These are phyloP conservation scores for Ustilago shanxiensis DNA, from an alignment of 1,284 basidiomycete species.

Conservation along the genomic window DNA sequence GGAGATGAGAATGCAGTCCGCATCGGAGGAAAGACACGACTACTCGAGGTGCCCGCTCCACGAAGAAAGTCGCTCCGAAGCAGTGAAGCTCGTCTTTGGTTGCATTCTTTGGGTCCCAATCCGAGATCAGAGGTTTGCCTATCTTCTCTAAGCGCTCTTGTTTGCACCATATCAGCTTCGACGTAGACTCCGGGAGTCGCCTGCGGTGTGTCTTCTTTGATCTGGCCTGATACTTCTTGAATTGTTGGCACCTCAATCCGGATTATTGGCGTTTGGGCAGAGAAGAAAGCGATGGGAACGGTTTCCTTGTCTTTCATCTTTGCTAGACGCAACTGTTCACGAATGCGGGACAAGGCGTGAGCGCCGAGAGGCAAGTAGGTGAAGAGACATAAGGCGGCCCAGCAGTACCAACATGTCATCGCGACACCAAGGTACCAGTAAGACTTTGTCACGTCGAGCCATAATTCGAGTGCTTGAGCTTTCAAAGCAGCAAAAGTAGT, in stretches of 20 bases:
- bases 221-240: neutral
- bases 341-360: constrained; percentile 28
- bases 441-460: constrained; percentile 23
- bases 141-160: neutral
- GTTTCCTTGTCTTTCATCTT: neutral
- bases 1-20: neutral
- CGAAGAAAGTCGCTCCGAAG: neutral
- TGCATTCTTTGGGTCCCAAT: neutral
- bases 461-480: constrained; percentile 4
- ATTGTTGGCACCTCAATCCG: neutral
- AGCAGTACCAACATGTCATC: constrained; percentile 22
- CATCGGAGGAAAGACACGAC: constrained; percentile 25
- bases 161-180: neutral
- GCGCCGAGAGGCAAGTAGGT: constrained; percentile 26
- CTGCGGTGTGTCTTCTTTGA: neutral
- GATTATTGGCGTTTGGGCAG: neutral
- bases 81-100: neutral
- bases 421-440: constrained; percentile 28
- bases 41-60: neutral
- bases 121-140: neutral
- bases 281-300: neutral
- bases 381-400: constrained; percentile 19
- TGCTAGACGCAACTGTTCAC: constrained; percentile 13
- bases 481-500: neutral
- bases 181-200: too few relatives aligned